Evolutionary conservation across 2,329 filamentous ascomycete species (phyloP), one percentile per base, ranked within the genome.

Genomic region (Nemania diffusa): DNA sequence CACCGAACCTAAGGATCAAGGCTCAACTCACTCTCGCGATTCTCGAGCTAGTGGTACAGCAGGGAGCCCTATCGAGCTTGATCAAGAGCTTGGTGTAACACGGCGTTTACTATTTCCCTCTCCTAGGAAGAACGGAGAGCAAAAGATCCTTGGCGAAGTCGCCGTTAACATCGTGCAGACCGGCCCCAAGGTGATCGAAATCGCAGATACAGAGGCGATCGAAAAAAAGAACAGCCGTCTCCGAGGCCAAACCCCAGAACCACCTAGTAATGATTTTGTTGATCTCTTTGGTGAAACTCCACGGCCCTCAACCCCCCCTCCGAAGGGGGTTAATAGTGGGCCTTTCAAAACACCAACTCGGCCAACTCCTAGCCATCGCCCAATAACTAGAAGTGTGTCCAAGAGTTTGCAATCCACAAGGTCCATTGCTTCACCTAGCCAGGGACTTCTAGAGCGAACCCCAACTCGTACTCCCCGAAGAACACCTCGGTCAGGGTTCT

Each of bases 31-130:
- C 70, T 87, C 86, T 13, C 78, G 82, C 69, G 83, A 82, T 70
- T 87, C 86, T n/a, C 79, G 82, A 71, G 84, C 82, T 32, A 85
- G 81, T 67, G 88, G 87, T 52, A 87, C 85, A 32, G 84, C 82
- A 17, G 80, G 85, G 56, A 89, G 84, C 72, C 88, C 88, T 17
- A 87, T 90, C 37, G 80, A 84, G 29, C 71, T 87, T 5, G 84
- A 84, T 37, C 82, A 86, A 46, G 83, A 84, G 37, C 80, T 86
- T 57, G 87, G 86, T 37, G 80, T 77, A 58, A 94, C 91, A 0
- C 85, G 91, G 67, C 85, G 93, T 65, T 79, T 94, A 2, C 83
- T 96, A 0, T 96, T 96, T 74, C 91, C 92, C 0, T 94, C 91
- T 0, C 92, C 92, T 1, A 85, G 89, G 50, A 91, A 91, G 71